Base-by-base conservation (phyloP, 2,329 filamentous ascomycete species). In the Triangularia verruculosa region DNA sequence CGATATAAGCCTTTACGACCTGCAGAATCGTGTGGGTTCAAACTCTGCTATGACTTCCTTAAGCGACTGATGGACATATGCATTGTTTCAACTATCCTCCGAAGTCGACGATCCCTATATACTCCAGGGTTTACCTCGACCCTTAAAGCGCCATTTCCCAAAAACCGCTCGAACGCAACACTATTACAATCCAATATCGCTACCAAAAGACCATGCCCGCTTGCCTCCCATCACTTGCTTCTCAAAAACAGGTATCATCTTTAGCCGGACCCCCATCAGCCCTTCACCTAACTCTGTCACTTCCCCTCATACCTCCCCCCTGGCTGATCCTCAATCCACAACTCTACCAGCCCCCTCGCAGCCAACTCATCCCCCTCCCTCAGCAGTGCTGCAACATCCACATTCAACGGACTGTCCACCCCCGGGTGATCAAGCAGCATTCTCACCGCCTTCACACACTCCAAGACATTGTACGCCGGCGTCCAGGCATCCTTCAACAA, bases 401-500 rank as follows among this genome's bases (percentile, higher is more conserved):
- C 84, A 75, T 93, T 93, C 66, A 95, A 79, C 70, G 91, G 91
- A 69, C 84, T 89, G 72, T 94, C 90, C 55, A 86, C 83, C 74
- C 88, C 91, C 1, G 90, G 89, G 66, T 82, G 86, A 25, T 78
- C 82, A 63, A 92, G 79, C 70, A 95, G 80, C 79, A 90, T 84
- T 69, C 90, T 85, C 67, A 94, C 84, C 55, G 87, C 87, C 70
- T 90, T 88, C 72, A 94, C 79, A 66, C 89, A 90, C 72, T 89
- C 86, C 34, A 89, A 84, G 20, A 98, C 83, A 47, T 89, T 93
- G 76, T 97, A 95, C 17, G 92, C 88, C 1, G 93, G 91, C 64
- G 91, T 90, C 94, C 94, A 98, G 17, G 84, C 84, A 61, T 89
- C 84, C 73, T 84, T 84, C 64, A 99, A 82, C 66, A 98, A 83